Evolutionary conservation across 495 filamentous ascomycete genomes (phyloP), one percentile per base, ranked within the genome.

Genomic region (Aspergillus wentii): DNA sequence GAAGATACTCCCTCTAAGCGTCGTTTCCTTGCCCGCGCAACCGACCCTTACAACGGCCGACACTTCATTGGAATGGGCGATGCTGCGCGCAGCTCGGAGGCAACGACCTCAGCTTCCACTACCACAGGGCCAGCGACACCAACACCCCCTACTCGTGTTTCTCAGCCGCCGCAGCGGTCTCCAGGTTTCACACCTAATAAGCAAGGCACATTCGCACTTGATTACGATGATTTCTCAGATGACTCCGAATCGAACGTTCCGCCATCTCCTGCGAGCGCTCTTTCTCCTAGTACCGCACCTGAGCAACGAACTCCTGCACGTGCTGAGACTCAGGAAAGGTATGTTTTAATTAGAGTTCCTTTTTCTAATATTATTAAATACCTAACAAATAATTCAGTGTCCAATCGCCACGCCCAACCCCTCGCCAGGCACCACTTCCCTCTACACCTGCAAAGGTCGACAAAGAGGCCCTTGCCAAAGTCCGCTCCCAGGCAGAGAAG

Each of bases 401-500:
- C 0, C 41, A 42, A 34, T 39, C 33, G 23, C 41, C 49, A 23
- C 47, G 32, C 23, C 43, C 39, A 8, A 37, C 37, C 20, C 22
- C 40, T 3, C 37, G 37, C 18, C 36, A 35, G 26, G 25, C 41
- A 8, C 9, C 40, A 8, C 41, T 56, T 0, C 30, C 51, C 2
- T 59, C 46, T 13, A 55, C 52, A 13, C 41, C 39, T 3, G 22
- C 44, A 2, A 47, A 46, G 32, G 28, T 47, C 21, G 46, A 54
- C 17, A 40, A 49, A 9, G 44, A 51, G 20, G 51, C 57, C n/a
- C 45, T 63, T 11, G 56, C 52, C 7, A 50, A 55, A 17, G 61
- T 49, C 25, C 64, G 68, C 17, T 52, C 51, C 13, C 56, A 57
- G 17, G 68, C 66, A 2, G 55, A 68, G 35, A 62, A 59, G 21